phyloP scores from a whole-genome alignment of 148 eudicot genomes.

The Camellia granthamiana region DNA sequence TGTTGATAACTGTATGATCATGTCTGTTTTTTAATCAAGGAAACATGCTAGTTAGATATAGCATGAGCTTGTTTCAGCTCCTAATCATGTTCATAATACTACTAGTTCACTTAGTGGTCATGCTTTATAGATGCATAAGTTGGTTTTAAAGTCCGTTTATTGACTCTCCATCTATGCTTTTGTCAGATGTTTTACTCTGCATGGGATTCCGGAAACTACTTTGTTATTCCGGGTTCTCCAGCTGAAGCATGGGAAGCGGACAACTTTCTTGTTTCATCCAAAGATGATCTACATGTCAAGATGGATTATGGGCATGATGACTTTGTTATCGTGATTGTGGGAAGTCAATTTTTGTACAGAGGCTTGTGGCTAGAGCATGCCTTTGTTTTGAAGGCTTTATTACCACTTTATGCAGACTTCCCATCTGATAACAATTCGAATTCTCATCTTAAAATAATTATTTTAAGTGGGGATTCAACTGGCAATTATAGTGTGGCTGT shows the following conservation, averaged over 20 bases:
- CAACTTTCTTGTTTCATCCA: conserved; percentile 26
- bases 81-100: not conserved
- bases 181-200: conserved; percentile 70
- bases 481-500: conserved; percentile 69
- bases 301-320: conserved; percentile 46
- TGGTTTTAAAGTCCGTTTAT: not conserved
- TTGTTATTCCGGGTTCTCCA: conserved; percentile 87
- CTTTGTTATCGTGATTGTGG: conserved; percentile 63
- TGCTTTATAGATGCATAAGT: not conserved
- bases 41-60: not conserved
- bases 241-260: conserved; percentile 61
- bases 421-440: conserved; percentile 30
- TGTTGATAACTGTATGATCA: not conserved
- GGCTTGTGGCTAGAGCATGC: conserved; percentile 96
- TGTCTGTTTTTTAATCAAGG: not conserved
- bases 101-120: not conserved
- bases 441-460: conserved; percentile 56
- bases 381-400: conserved; percentile 69
- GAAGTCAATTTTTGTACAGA: conserved; percentile 75
- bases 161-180: not conserved
- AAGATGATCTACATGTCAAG: conserved; percentile 31
- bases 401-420: conserved; percentile 58
- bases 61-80: conserved; percentile 8
- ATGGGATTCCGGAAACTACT: conserved; percentile 81
- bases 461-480: conserved; percentile 54